phyloP scores from a whole-genome alignment of 2,329 filamentous ascomycete genomes.

The Fusarium subglutinans region DNA sequence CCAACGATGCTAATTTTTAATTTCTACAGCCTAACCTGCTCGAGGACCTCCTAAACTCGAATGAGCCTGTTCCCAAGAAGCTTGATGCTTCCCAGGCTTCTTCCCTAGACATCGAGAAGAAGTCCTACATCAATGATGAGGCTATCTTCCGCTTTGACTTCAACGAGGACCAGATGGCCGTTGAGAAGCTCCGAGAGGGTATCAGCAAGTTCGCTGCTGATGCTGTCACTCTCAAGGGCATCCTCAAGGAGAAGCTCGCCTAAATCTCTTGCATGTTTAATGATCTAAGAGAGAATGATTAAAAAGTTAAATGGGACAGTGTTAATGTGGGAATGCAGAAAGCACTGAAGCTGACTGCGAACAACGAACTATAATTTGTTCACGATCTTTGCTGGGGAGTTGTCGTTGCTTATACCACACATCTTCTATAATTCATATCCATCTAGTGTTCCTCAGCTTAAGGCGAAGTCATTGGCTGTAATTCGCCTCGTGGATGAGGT shows the following conservation, averaged over 20 bases:
- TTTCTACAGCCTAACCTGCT: slow-evolving; percentile 80
- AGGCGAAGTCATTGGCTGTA: slow-evolving; percentile 3
- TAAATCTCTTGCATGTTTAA: slow-evolving; percentile 44
- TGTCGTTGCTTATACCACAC: slow-evolving; percentile 35
- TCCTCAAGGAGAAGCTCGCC: slow-evolving; percentile 86
- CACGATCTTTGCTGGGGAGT: slow-evolving; percentile 14
- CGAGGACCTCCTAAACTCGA: slow-evolving; percentile 91
- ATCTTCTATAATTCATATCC: slow-evolving; percentile 14
- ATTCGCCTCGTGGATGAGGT: neutral
- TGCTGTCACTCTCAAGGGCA: slow-evolving; percentile 90
- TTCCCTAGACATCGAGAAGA: slow-evolving; percentile 82
- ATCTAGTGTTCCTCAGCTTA: neutral
- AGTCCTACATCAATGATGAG: slow-evolving; percentile 91
- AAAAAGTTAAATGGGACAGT: slow-evolving; percentile 29
- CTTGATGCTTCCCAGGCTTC: slow-evolving; percentile 75
- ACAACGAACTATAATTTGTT: slow-evolving; percentile 11
- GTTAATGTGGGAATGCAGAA: neutral
- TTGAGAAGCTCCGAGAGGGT: slow-evolving; percentile 98
- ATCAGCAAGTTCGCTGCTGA: slow-evolving; percentile 99
- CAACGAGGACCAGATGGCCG: slow-evolving; percentile 99
- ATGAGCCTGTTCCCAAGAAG: slow-evolving; percentile 87
- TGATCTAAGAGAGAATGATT: slow-evolving; percentile 16
- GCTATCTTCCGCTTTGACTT: slow-evolving; percentile 95
- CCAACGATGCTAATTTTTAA: slow-evolving; percentile 25
- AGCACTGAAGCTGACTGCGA: slow-evolving; percentile 6